phyloP scores from a whole-genome alignment of 495 filamentous ascomycete genomes.

The Penicillium coprophilum region DNA sequence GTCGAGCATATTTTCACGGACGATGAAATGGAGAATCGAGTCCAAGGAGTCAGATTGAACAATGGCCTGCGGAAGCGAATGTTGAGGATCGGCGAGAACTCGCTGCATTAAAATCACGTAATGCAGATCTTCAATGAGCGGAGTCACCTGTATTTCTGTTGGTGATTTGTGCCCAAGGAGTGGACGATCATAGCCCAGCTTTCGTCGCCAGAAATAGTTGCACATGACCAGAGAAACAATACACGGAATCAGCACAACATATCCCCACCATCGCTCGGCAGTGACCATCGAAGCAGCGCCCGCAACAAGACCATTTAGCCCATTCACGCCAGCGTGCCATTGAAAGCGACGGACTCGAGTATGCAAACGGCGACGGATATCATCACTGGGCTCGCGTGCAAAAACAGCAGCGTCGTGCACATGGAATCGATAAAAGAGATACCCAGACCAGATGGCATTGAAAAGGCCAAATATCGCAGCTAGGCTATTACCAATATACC shows the following conservation, averaged over 20 bases:
- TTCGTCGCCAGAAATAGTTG: constrained; percentile 48
- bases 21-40: constrained; percentile 37
- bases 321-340: constrained; percentile 42
- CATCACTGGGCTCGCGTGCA: constrained; percentile 18
- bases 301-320: constrained; percentile 45
- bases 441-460: constrained; percentile 48
- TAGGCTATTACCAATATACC: constrained; percentile 49
- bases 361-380: constrained; percentile 28
- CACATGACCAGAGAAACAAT: constrained; percentile 41
- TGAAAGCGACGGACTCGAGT: constrained; percentile 39
- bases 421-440: constrained; percentile 37
- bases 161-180: constrained; percentile 17
- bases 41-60: constrained; percentile 27
- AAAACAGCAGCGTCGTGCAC: constrained; percentile 27
- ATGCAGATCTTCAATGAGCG: constrained; percentile 33
- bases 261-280: constrained; percentile 50
- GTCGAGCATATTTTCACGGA: constrained; percentile 39
- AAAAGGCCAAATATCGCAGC: constrained; percentile 44
- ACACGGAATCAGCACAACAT: constrained; percentile 49
- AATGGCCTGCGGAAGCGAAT: constrained; percentile 12
- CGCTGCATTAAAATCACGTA: constrained; percentile 30
- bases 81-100: constrained; percentile 16
- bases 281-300: constrained; percentile 53
- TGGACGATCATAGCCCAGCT: constrained; percentile 49
- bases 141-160: constrained; percentile 18